A percentile compares a stretch with the other conserved stretches of the same genome.
Conservation (phyloP, 2,329 filamentous ascomycete genomes). For the Ophidiomyces ophidiicola region DNA sequence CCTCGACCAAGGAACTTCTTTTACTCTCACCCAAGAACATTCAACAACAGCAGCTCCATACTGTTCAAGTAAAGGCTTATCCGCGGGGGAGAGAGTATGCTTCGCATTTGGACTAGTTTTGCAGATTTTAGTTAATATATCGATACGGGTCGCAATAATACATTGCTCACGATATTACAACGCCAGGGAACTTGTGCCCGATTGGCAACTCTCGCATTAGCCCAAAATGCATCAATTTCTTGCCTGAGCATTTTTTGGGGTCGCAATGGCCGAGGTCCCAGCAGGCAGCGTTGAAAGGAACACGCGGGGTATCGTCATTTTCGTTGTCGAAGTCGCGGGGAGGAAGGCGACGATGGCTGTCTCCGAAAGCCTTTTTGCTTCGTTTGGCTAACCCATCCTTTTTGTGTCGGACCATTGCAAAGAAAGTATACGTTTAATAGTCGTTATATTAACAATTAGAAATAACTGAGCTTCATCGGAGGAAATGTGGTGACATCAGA, state of each 20-base stretch:
- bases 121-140: conserved; percentile 4
- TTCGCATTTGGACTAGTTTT: conserved; percentile 65
- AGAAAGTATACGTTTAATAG: too few relatives aligned
- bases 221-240: conserved; percentile 81
- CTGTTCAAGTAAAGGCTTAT: conserved; percentile 68
- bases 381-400: conserved; percentile 66
- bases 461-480: too few relatives aligned
- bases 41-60: conserved; percentile 93
- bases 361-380: conserved; percentile 57
- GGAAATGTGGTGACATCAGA: too few relatives aligned
- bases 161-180: conserved; percentile 62
- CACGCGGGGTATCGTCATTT: conserved; percentile 31
- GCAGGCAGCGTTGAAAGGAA: conserved; percentile 77
- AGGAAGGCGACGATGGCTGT: conserved; percentile 42
- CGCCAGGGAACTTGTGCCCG: conserved; percentile 80
- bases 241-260: conserved; percentile 89
- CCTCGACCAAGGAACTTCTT: conserved; percentile 78
- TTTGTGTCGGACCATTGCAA: conserved; percentile 84
- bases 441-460: too few relatives aligned
- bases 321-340: conserved; percentile 27
- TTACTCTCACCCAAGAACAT: conserved; percentile 87
- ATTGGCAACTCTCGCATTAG: conserved; percentile 87
- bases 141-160: neutral
- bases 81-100: conserved; percentile 67
- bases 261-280: conserved; percentile 98